phyloP scores from a whole-genome alignment of 805 yeast genomes.

The Ogataea kodamae region DNA sequence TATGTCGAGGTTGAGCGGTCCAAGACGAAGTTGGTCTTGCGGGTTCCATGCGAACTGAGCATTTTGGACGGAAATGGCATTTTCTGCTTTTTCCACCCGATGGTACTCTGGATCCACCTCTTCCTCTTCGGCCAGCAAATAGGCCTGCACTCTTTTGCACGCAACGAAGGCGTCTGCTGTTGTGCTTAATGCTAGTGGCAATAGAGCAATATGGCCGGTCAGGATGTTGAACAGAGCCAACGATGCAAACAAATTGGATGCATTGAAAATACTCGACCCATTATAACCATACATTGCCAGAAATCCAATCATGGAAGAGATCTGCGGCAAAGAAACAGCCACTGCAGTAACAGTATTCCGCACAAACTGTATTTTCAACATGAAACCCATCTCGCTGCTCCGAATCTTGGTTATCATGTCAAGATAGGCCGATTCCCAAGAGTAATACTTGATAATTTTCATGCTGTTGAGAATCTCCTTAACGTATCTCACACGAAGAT shows the following conservation, averaged over 20 bases:
- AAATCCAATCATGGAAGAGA: conserved; percentile 65
- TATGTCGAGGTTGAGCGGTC: conserved; percentile 4
- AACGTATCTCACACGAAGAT: conserved; percentile 67
- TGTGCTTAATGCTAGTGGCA: conserved; percentile 68
- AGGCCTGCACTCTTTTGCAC: conserved; percentile 51
- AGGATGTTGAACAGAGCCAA: conserved; percentile 63
- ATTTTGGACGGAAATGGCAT: conserved; percentile 46
- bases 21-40: conserved; percentile 1
- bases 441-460: conserved; percentile 80
- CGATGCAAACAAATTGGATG: conserved; percentile 69
- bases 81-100: conserved; percentile 20
- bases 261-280: conserved; percentile 36
- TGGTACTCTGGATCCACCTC: conserved; percentile 28
- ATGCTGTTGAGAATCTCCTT: conserved; percentile 76
- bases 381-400: conserved; percentile 53
- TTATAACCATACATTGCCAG: conserved; percentile 38
- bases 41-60: conserved; percentile 68
- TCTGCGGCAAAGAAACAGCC: conserved; percentile 62
- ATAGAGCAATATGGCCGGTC: conserved; percentile 58
- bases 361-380: conserved; percentile 60
- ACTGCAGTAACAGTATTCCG: conserved; percentile 63
- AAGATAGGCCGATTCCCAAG: conserved; percentile 85
- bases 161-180: conserved; percentile 66
- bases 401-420: conserved; percentile 54
- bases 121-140: conserved; percentile 41